A percentile compares a stretch with the other conserved stretches of the same genome.
These are phyloP conservation scores for Gnomoniopsis smithogilvyi DNA, from an alignment of 2,329 filamentous ascomycete genomes.

Conservation along the genomic window DNA sequence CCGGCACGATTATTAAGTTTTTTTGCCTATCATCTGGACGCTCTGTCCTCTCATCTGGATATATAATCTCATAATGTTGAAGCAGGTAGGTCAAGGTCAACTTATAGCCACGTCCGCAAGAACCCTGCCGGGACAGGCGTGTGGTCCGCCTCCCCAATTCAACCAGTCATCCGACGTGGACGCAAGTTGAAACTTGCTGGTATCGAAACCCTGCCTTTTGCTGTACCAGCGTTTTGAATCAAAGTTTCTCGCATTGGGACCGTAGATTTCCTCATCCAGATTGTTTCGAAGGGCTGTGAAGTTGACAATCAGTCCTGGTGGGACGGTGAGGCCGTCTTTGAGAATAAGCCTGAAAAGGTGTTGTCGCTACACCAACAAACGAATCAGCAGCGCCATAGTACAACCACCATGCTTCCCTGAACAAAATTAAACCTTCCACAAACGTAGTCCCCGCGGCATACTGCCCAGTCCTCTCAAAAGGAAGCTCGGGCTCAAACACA, in stretches of 20 bases:
- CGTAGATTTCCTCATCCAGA: conserved; percentile 7
- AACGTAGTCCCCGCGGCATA: no score
- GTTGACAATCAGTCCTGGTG: conserved; percentile 17
- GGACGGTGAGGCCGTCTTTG: conserved; percentile 19
- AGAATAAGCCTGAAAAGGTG: no score
- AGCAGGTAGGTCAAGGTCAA: not conserved
- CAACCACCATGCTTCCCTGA: no score
- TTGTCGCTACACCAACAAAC: no score
- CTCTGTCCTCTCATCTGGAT: not conserved
- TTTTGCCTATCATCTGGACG: not conserved
- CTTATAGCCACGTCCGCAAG: conserved; percentile 23
- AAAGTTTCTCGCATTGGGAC: conserved; percentile 15
- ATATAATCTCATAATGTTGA: not conserved
- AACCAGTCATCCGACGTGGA: conserved; percentile 22
- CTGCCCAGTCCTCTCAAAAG: no score
- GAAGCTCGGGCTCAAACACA: no score
- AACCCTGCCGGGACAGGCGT: conserved; percentile 21
- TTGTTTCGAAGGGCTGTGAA: conserved; percentile 21
- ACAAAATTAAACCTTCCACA: no score
- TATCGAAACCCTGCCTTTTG: conserved; percentile 13
- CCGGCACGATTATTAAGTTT: not conserved
- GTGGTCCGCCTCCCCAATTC: conserved; percentile 21
- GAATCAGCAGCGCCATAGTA: no score
- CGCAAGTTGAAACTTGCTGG: conserved; percentile 23
- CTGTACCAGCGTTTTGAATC: conserved; percentile 20